A percentile compares a stretch with the other conserved stretches of the same genome.
These are phyloP conservation scores for Amborella trichopoda DNA, from an alignment of 164 flowering plant species.

Conservation along the genomic window DNA sequence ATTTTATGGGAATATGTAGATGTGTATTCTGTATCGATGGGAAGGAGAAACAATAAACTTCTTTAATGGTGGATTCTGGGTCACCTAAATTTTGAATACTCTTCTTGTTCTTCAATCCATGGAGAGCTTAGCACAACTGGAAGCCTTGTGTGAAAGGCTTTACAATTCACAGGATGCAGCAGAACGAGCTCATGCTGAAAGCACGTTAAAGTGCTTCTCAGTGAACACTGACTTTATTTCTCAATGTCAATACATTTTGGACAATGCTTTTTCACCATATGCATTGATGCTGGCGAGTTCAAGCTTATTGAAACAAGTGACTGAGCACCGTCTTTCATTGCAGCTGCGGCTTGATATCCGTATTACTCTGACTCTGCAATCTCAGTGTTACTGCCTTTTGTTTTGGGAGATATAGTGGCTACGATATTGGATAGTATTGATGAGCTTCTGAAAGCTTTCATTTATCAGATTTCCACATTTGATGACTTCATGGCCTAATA, in stretches of 20 bases:
- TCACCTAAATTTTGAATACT: conserved; percentile 16
- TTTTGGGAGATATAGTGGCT: too few relatives aligned
- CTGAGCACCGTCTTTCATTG: conserved; percentile 81
- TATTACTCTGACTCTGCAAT: conserved; percentile 28
- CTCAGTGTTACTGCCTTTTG: too few relatives aligned
- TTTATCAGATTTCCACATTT: too few relatives aligned
- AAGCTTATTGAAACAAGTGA: conserved; percentile 94
- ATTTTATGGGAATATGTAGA: conserved; percentile 26
- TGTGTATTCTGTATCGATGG: conserved; percentile 20
- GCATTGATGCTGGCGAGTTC: conserved; percentile 99
- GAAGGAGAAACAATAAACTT: conserved; percentile 18
- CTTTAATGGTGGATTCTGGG: conserved; percentile 23
- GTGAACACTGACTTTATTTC: conserved; percentile 80
- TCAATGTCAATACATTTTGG: conserved; percentile 95
- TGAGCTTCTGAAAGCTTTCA: too few relatives aligned
- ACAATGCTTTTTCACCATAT: conserved; percentile 82
- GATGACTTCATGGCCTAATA: too few relatives aligned
- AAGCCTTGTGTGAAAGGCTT: conserved; percentile 93
- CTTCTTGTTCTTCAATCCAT: conserved; percentile 20
- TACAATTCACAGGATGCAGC: conserved; percentile 92
- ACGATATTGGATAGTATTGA: too few relatives aligned
- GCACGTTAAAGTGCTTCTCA: conserved; percentile 83
- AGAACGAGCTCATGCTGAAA: conserved; percentile 92
- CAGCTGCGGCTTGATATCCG: conserved; percentile 97
- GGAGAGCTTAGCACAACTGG: conserved; percentile 90